Percentiles rank a stretch among this genome's conserved stretches.
These are phyloP conservation scores for Aaosphaeria arxii DNA, from an alignment of 2,329 filamentous ascomycete species.

Conservation along the genomic window DNA sequence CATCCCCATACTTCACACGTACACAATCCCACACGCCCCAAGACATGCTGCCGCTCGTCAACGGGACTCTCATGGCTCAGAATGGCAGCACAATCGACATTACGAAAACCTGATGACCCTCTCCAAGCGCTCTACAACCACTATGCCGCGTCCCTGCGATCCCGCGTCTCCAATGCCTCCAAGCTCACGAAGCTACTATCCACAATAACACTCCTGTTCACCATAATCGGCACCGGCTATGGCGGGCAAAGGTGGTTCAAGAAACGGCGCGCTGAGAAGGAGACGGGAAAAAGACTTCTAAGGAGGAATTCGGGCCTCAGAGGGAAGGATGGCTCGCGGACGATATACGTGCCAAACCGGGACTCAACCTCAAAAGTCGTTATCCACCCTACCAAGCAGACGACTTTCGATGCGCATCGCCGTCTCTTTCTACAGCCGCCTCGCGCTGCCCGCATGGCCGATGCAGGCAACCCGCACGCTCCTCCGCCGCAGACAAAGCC, in stretches of 20 bases:
- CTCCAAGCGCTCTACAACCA: constrained; percentile 46
- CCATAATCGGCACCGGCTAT: constrained; percentile 76
- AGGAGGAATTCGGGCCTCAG: constrained; percentile 88
- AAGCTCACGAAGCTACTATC: constrained; percentile 71
- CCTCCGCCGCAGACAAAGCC: constrained; percentile 90
- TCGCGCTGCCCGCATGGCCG: constrained; percentile 71
- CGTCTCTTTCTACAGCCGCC: constrained; percentile 90
- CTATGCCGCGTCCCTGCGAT: constrained; percentile 49
- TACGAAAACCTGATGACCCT: constrained; percentile 50
- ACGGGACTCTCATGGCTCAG: constrained; percentile 25
- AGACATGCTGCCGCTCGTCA: constrained; percentile 21
- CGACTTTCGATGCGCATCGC: constrained; percentile 95
- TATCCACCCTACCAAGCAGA: constrained; percentile 83
- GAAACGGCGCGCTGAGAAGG: constrained; percentile 70
- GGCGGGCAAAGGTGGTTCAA: constrained; percentile 78
- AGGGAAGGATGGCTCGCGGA: constrained; percentile 91
- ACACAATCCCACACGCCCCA: constrained; percentile 5
- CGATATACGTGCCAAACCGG: constrained; percentile 92
- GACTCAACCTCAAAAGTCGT: constrained; percentile 84
- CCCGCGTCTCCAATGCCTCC: constrained; percentile 61
- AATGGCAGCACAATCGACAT: constrained; percentile 88
- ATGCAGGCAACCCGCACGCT: constrained; percentile 62
- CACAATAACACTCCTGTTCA: constrained; percentile 70
- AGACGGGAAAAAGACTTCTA: constrained; percentile 77
- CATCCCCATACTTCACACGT: not conserved